phyloP scores from a whole-genome alignment of 1,284 basidiomycete species.

The Phlebopus sp. region DNA sequence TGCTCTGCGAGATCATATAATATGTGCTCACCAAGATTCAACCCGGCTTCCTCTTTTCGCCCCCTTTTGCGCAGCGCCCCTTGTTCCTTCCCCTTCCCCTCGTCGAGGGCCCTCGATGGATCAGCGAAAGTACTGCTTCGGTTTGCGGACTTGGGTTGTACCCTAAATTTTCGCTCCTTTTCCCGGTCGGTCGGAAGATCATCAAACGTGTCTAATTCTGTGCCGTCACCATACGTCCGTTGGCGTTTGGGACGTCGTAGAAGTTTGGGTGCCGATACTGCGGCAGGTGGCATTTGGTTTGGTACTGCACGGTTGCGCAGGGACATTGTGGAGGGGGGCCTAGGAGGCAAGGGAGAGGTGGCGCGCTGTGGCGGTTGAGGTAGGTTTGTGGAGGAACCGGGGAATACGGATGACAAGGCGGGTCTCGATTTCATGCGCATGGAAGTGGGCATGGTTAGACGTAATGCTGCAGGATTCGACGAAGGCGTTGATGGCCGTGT shows the following conservation, averaged over 20 bases:
- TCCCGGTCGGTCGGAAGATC: conserved; percentile 87
- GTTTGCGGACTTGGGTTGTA: conserved; percentile 65
- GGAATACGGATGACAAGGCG: conserved; percentile 71
- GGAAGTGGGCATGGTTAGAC: conserved; percentile 84
- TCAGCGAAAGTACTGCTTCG: conserved; percentile 53
- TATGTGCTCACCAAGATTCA: conserved; percentile 37
- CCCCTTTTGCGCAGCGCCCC: conserved; percentile 56
- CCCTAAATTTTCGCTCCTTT: conserved; percentile 68
- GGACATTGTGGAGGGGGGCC: conserved; percentile 48
- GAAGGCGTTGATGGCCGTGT: conserved; percentile 75
- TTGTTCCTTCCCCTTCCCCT: conserved; percentile 38
- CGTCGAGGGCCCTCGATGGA: conserved; percentile 39
- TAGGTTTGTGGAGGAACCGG: conserved; percentile 36
- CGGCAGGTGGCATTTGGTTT: conserved; percentile 31
- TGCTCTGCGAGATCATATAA: neutral
- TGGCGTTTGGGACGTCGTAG: conserved; percentile 72
- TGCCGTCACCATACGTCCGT: conserved; percentile 85
- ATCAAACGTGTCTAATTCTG: conserved; percentile 88
- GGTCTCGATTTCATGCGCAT: conserved; percentile 70
- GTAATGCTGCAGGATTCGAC: conserved; percentile 65
- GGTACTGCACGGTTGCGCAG: conserved; percentile 34
- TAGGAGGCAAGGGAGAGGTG: conserved; percentile 55
- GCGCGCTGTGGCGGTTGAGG: conserved; percentile 38
- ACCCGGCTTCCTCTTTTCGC: conserved; percentile 38
- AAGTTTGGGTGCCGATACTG: conserved; percentile 58